phyloP scores from a whole-genome alignment of 2,329 filamentous ascomycete species.

The Trichoderma atrobrunneum region DNA sequence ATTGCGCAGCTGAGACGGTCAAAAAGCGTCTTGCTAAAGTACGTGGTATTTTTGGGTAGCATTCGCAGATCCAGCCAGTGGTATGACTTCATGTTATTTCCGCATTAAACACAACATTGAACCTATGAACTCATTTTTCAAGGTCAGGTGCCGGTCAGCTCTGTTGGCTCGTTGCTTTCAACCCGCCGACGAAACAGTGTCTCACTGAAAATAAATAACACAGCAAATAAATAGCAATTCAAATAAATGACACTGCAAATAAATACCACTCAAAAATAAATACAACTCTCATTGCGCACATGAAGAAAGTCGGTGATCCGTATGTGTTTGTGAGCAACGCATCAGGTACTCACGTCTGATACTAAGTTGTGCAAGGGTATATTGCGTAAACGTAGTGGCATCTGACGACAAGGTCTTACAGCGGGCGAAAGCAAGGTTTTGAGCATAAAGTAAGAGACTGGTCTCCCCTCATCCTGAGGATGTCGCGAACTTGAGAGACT shows the following conservation, averaged over 20 bases:
- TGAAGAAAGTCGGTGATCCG: neutral
- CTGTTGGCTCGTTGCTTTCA: neutral
- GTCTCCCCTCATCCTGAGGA: neutral
- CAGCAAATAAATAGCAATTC: too few relatives aligned
- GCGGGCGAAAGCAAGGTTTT: neutral
- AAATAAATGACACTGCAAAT: neutral
- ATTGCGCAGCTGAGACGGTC: neutral
- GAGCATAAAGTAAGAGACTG: constrained; percentile 1
- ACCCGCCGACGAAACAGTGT: neutral
- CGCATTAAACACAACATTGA: neutral
- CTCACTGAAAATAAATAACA: neutral
- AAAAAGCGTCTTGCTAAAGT: neutral
- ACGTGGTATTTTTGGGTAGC: neutral
- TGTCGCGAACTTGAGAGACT: neutral
- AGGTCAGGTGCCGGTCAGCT: neutral
- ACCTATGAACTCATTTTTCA: neutral
- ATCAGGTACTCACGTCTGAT: neutral
- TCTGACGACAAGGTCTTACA: neutral
- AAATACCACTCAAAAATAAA: neutral
- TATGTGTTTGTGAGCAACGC: neutral
- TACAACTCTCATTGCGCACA: neutral
- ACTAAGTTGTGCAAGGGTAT: neutral
- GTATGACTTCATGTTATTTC: neutral
- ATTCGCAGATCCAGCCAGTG: neutral
- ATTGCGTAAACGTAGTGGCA: neutral